Percentiles rank a stretch among this genome's conserved stretches.
phyloP scores from a whole-genome alignment of 2,329 filamentous ascomycete species.

The Cytospora mali region DNA sequence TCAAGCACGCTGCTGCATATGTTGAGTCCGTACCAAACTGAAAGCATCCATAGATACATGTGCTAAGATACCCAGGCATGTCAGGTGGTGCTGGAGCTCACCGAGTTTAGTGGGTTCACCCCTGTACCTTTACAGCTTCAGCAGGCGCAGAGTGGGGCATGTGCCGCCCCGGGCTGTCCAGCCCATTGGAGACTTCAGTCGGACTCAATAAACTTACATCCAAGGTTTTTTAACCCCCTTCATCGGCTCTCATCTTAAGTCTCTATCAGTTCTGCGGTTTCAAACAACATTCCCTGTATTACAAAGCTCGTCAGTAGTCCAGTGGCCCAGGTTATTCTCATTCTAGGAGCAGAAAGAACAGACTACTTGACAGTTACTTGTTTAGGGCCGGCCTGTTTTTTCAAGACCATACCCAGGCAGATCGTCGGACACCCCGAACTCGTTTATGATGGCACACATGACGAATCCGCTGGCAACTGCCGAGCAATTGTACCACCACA shows the following conservation, averaged over 20 bases:
- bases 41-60: background rate
- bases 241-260: background rate
- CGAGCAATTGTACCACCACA: slow-evolving; percentile 65
- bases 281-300: too few relatives aligned
- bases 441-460: slow-evolving; percentile 58
- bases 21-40: background rate
- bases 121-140: background rate
- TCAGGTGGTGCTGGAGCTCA: background rate
- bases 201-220: background rate
- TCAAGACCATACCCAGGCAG: background rate
- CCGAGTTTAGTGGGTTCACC: background rate
- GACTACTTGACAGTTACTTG: background rate
- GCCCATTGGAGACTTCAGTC: background rate
- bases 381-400: background rate
- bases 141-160: background rate
- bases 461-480: slow-evolving; percentile 72
- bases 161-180: background rate
- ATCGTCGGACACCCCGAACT: background rate
- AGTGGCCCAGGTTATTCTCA: background rate
- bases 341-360: background rate
- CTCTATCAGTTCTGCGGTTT: background rate
- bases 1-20: background rate
- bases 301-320: background rate
- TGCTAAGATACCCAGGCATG: background rate
- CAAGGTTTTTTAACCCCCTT: background rate